Base-by-base conservation (phyloP, 768 basidiomycete genomes). In the Scleroderma citrinum region DNA sequence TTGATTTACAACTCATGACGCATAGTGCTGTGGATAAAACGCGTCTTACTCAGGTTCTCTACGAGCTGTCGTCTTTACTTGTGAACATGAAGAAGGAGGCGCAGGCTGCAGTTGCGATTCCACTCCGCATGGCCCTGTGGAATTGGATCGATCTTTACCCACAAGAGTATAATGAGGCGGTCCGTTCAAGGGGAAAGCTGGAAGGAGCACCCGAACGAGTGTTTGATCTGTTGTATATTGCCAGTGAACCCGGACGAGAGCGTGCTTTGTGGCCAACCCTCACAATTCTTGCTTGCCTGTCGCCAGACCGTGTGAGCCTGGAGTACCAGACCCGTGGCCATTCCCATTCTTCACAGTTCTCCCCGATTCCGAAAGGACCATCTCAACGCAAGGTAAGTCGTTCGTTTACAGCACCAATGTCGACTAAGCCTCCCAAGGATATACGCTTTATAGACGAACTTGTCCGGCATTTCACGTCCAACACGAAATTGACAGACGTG, bases 171-270 rank as follows among this genome's bases (percentile, higher is more conserved):
- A 83, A 84, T 46, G 83, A 90, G 7, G 75, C 80, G 5, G 74
- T 92, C 32, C 72, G 76, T 10, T 71, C 74, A 3, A 75, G 83
- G 39, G 80, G 83, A 24, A 75, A 71, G 32, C 71, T 88, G 12
- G 93, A 95, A 50, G 89, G 87, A 37, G 81, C 83, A 0, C 85
- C 92, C 1, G 92, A 96, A 61, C 80, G 87, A 7, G 79, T 94
- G 3, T 95, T 92, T 59, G 93, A 96, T 65, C 64, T 86, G 16
- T 67, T 95, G 2, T 83, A 80, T 57, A 73, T 68, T 31, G 67
- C 77, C 14, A 73, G 70, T 14, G 68, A 68, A 62, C 46, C 68
- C 46, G 59, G 69, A 57, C 60, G 74, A 68, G 63, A 77, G 67
- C 53, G 80, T 66, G 74, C 78, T 36, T 67, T 89, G 38, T 93